Base-by-base conservation (phyloP, 2,329 filamentous ascomycete species). In the Aspergillus viridinutans region DNA sequence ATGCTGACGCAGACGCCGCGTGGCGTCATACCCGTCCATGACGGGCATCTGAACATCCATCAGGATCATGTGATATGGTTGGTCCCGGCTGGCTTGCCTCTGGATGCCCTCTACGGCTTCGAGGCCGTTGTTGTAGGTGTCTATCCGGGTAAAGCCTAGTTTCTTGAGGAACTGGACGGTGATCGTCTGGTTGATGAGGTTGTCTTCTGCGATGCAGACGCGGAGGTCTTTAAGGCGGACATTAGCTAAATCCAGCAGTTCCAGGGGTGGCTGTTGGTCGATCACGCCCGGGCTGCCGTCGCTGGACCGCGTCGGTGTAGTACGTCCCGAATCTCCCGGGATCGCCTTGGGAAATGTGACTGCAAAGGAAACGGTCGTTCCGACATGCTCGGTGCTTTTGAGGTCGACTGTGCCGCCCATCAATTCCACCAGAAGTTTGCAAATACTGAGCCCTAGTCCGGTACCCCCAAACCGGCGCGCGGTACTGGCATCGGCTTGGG, bases 31-130 rank as follows among this genome's bases (percentile, higher is more conserved):
- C 5, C 92, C 92, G 71, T 97, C 92, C 8, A 96, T 83, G 3
- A 95, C 86, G 0, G 92, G 92, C 92, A 97, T 97, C 75, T 96
- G 92, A 3, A 96, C 91, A 71, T 97, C 92, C 92, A 97, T 97
- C 47, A 97, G 82, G 47, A 96, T 87, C 32, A 97, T 83, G 67
- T 97, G 92, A 75, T 95, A 97, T 0, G 92, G 92, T 8, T 80
- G 80, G 1, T 87, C 88, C 60, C 90, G 87, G 49, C 78, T 80
- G 3, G 89, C 88, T 60, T 87, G 89, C 52, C 84, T 79, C 9
- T 88, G 85, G 17, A 97, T 77, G 0, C 90, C 92, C 66, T 96
- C 90, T 12, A 96, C 89, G 0, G 92, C 92, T 74, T 92, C 90
- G 60, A 89, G 82, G 0, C 93, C 93, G 70, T 97, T 95, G 61